These are phyloP conservation scores for Hypoxylon sp. DNA, from an alignment of 2,329 filamentous ascomycete species.

Conservation along the genomic window DNA sequence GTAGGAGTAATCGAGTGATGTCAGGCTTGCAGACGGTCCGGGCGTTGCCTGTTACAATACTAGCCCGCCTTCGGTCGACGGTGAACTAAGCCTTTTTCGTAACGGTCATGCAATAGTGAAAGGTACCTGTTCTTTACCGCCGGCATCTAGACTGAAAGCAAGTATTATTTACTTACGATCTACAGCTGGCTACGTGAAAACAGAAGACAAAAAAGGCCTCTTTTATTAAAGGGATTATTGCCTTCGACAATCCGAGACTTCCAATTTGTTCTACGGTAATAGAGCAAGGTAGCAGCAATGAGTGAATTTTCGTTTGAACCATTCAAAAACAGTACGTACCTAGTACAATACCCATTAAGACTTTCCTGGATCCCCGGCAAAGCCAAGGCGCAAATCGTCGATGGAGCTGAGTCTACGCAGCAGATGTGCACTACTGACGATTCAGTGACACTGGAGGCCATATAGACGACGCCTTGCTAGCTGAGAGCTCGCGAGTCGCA, in stretches of 20 bases:
- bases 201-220: constrained; percentile 26
- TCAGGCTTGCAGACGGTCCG: constrained; percentile 40
- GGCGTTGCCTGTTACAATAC: constrained; percentile 24
- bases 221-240: constrained; percentile 15
- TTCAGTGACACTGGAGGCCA: constrained; percentile 8
- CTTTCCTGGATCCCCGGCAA: constrained; percentile 22
- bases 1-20: constrained; percentile 35
- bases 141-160: constrained; percentile 8
- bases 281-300: constrained; percentile 26
- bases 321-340: constrained; percentile 6
- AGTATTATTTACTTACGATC: constrained; percentile 22
- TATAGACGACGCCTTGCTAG: constrained; percentile 14
- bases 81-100: constrained; percentile 32
- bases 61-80: constrained; percentile 29
- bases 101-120: constrained; percentile 26
- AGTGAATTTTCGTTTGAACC: constrained; percentile 36
- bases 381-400: constrained; percentile 32
- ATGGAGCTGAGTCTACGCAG: constrained; percentile 20
- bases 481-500: not conserved
- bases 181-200: constrained; percentile 3
- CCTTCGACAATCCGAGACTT: constrained; percentile 15
- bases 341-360: too few species aligned
- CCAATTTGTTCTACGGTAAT: constrained; percentile 16
- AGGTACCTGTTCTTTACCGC: constrained; percentile 22
- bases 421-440: constrained; percentile 27